Base-by-base conservation (phyloP, 768 basidiomycete genomes). In the Suillus tomentosus region DNA sequence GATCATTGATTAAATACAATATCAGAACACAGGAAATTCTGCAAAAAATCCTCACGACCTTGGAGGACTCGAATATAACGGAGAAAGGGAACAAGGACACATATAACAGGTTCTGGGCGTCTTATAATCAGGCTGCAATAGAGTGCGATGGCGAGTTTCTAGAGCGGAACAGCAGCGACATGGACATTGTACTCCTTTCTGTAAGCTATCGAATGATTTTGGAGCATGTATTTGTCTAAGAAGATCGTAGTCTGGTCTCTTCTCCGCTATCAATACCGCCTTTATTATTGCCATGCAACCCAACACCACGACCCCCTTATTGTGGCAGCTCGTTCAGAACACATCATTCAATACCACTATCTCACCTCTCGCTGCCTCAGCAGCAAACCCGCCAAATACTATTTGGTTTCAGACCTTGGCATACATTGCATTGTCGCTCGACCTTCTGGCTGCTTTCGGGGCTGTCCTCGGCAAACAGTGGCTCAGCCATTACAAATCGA, bases 151-250 rank as follows among this genome's bases (percentile, higher is more conserved):
- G 40, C 40, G 65, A 69, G 19, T 64, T 69, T 22, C 17, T 69
- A 7, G 66, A 72, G 2, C 62, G 63, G 37, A 67, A 63, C 57
- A 66, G 62, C 24, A 63, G 65, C 34, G 65, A 66, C 40, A 64
- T 71, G 50, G 67, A 71, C 61, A 66, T 68, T 22, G 48, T 70
- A n/a, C 59, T 72, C 5, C 62, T 72, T 62, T 72, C 71, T 60
- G 71, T 72, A 60, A 48, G 71, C 60, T 27, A 34, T 15, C 9
- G 5, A 31, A 53, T 53, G 31, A 53, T 13, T 51, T 31, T 2
- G 15, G 27, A 8, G 51, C 15, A 17, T 17, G 27, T 27, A 53
- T 31, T 8, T 39, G 24, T 43, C 27, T 42, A 17, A 17, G 15
- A 31, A 53, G 15, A 22, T 31, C 27, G 27, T 19, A 64, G 63